Evolutionary conservation across 345 rosid species (phyloP).

Genomic region (Bretschneidera sinensis): DNA sequence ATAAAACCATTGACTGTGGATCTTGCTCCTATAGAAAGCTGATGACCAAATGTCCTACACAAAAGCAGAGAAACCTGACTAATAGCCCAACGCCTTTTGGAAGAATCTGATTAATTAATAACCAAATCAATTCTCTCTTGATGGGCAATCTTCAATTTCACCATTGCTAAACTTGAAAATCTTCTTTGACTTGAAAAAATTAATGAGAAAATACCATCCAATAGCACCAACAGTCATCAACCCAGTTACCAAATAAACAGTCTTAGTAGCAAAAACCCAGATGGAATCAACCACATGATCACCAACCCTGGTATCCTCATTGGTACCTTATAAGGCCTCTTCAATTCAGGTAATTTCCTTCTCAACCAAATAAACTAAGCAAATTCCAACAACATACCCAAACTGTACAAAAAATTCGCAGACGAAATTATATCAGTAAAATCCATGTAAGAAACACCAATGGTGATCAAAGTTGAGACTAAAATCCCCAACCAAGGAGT

Average conservation of each 20-base stretch:
- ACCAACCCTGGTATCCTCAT: constrained; percentile 42
- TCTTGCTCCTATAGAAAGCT: too few relatives aligned
- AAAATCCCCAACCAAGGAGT: constrained; percentile 82
- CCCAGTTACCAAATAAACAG: constrained; percentile 54
- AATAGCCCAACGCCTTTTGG: too few relatives aligned
- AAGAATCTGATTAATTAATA: too few relatives aligned
- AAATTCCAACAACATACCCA: constrained; percentile 76
- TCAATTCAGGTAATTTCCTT: constrained; percentile 40
- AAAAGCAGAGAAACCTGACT: too few relatives aligned
- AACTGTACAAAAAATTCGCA: constrained; percentile 65
- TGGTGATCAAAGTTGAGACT: constrained; percentile 39
- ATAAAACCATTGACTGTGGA: too few relatives aligned
- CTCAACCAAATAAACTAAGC: constrained; percentile 66
- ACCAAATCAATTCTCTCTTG: too few relatives aligned
- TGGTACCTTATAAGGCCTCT: constrained; percentile 65
- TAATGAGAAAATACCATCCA: constrained; percentile 55
- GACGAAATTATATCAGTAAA: constrained; percentile 53
- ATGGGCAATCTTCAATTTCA: constrained; percentile 5
- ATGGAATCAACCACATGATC: constrained; percentile 56
- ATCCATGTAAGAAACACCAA: constrained; percentile 50
- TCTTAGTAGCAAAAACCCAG: constrained; percentile 57
- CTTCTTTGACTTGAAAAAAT: constrained; percentile 43
- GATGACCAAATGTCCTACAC: too few relatives aligned
- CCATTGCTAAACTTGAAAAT: constrained; percentile 32
- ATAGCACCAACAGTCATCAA: constrained; percentile 58